Conservation (phyloP, 2,329 filamentous ascomycete genomes). For the Alternaria sp. region DNA sequence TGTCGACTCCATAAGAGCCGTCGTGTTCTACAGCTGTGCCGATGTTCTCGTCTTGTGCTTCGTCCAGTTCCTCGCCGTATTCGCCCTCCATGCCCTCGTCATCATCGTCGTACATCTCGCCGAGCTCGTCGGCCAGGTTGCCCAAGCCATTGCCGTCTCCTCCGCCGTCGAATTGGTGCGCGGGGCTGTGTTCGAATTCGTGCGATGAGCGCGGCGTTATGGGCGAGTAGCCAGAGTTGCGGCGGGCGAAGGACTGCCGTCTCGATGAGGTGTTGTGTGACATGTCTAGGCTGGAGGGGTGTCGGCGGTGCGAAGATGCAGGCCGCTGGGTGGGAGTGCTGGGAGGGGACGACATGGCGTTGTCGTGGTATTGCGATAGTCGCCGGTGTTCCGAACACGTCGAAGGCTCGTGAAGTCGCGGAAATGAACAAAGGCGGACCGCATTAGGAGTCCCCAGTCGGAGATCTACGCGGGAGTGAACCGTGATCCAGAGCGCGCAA, state of each 20-base stretch:
- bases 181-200: conserved; percentile 50
- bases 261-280: conserved; percentile 46
- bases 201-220: conserved; percentile 50
- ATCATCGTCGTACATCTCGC: conserved; percentile 72
- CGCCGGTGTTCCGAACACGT: conserved; percentile 8
- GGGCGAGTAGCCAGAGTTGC: conserved; percentile 56
- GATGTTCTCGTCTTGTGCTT: conserved; percentile 34
- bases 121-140: conserved; percentile 81
- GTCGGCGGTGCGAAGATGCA: conserved; percentile 46
- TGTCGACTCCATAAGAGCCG: conserved; percentile 33
- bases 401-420: conserved; percentile 9
- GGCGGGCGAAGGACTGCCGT: conserved; percentile 48
- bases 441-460: conserved; percentile 21
- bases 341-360: conserved; percentile 52
- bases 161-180: conserved; percentile 46
- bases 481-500: conserved; percentile 10
- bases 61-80: conserved; percentile 43
- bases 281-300: conserved; percentile 52
- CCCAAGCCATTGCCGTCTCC: conserved; percentile 66
- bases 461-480: conserved; percentile 14
- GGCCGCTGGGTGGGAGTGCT: conserved; percentile 49
- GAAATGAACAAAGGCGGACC: conserved; percentile 8
- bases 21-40: conserved; percentile 46
- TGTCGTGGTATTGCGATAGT: conserved; percentile 7
- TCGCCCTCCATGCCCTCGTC: conserved; percentile 61